phyloP scores from a whole-genome alignment of 2,329 filamentous ascomycete genomes.

The Aspergillus pseudotamarii region DNA sequence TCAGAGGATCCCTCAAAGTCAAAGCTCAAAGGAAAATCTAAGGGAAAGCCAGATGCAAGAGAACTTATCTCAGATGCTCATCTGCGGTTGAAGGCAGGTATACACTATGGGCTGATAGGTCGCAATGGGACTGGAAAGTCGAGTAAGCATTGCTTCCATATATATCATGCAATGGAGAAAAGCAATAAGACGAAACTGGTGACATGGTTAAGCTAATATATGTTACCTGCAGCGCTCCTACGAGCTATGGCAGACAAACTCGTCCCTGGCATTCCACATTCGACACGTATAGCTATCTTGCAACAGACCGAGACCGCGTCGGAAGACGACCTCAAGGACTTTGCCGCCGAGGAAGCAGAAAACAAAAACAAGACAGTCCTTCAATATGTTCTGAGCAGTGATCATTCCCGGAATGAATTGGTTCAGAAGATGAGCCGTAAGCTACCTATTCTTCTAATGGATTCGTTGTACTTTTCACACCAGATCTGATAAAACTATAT shows the following conservation, averaged over 20 bases:
- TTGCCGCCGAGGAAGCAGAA: constrained; percentile 10
- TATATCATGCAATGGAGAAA: background rate
- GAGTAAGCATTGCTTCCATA: constrained; percentile 49
- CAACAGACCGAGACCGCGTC: constrained; percentile 63
- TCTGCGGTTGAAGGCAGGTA: constrained; percentile 70
- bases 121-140: constrained; percentile 84
- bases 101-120: constrained; percentile 76
- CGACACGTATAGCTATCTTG: constrained; percentile 66
- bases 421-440: constrained; percentile 64
- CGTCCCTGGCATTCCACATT: constrained; percentile 73
- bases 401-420: constrained; percentile 54
- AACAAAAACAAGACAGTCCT: constrained; percentile 56
- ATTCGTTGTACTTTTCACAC: background rate
- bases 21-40: constrained; percentile 48
- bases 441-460: constrained; percentile 15
- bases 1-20: constrained; percentile 25
- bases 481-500: background rate
- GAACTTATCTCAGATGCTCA: constrained; percentile 73
- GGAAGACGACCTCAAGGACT: constrained; percentile 27
- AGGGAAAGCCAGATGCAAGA: constrained; percentile 53
- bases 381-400: constrained; percentile 65
- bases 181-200: background rate
- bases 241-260: constrained; percentile 76
- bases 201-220: constrained; percentile 2
- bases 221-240: constrained; percentile 59